phyloP scores from a whole-genome alignment of 169 alveolate genomes.

The Theileria luwenshuni region DNA sequence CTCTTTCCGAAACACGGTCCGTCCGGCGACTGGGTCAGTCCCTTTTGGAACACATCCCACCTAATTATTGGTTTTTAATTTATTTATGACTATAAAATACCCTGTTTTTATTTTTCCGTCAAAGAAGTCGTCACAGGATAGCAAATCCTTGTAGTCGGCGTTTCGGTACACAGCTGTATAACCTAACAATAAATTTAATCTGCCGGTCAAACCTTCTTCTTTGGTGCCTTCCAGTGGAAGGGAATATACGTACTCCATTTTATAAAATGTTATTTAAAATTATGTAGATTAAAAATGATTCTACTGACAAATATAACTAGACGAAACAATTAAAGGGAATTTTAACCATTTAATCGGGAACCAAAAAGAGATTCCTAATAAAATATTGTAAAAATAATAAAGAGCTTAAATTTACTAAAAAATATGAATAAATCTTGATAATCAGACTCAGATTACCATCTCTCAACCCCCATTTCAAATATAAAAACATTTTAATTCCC shows the following conservation, averaged over 20 bases:
- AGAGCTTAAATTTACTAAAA: too few species aligned
- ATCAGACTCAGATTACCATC: too few species aligned
- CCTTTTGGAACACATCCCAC: conserved; percentile 68
- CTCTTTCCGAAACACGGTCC: conserved; percentile 61
- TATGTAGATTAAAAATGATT: not conserved
- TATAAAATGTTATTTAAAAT: conserved; percentile 8
- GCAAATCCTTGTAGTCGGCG: conserved; percentile 43
- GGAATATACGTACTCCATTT: conserved; percentile 36
- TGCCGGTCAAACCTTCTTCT: conserved; percentile 47
- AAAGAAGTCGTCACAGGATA: conserved; percentile 46
- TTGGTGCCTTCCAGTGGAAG: conserved; percentile 61
- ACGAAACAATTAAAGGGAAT: too few species aligned
- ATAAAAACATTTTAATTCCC: too few species aligned
- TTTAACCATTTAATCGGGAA: too few species aligned
- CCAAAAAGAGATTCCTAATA: too few species aligned
- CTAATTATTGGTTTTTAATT: conserved; percentile 22
- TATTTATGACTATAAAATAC: too few species aligned
- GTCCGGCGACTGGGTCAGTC: conserved; percentile 43
- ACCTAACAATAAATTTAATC: conserved; percentile 14
- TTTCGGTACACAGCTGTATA: conserved; percentile 49
- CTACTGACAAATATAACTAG: too few species aligned
- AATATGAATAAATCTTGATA: too few species aligned
- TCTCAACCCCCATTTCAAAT: too few species aligned
- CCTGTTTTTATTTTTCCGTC: conserved; percentile 63
- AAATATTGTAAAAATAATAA: too few species aligned